Percentiles rank a stretch among this genome's conserved stretches.
These are phyloP conservation scores for Suillus weaverae DNA, from an alignment of 768 basidiomycete species.

Conservation along the genomic window DNA sequence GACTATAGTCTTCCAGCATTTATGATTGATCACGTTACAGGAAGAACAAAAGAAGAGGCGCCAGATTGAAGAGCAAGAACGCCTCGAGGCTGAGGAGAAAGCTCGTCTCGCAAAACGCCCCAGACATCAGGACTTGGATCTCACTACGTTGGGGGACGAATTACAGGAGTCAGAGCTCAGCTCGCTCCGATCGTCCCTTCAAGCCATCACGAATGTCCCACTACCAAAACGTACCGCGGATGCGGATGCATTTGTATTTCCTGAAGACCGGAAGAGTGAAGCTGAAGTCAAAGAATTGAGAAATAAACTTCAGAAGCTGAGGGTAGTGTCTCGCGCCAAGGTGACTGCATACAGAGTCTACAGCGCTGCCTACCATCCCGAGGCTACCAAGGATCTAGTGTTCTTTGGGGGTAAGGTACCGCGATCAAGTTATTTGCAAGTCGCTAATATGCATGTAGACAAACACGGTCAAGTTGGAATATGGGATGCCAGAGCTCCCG, in stretches of 20 bases:
- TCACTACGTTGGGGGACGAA: constrained; percentile 51
- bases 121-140: constrained; percentile 63
- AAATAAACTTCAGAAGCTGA: constrained; percentile 53
- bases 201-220: constrained; percentile 35
- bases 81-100: constrained; percentile 59
- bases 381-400: constrained; percentile 75
- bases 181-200: constrained; percentile 46
- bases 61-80: constrained; percentile 60
- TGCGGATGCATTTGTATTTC: constrained; percentile 54
- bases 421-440: neutral
- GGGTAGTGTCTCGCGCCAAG: constrained; percentile 76
- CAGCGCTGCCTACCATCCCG: constrained; percentile 79
- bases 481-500: constrained; percentile 78
- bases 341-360: constrained; percentile 77
- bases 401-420: constrained; percentile 71
- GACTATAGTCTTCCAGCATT: neutral
- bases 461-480: constrained; percentile 83
- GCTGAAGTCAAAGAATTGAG: constrained; percentile 54
- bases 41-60: constrained; percentile 51
- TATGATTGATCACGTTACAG: constrained; percentile 24
- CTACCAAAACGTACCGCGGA: constrained; percentile 41
- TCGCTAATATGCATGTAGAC: constrained; percentile 43
- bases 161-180: constrained; percentile 44
- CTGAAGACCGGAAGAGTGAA: constrained; percentile 46
- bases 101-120: constrained; percentile 65